A percentile compares a stretch with the other conserved stretches of the same genome.
These are phyloP conservation scores for Capsicum baccatum DNA, from an alignment of 257 asterid genomes.

Conservation along the genomic window DNA sequence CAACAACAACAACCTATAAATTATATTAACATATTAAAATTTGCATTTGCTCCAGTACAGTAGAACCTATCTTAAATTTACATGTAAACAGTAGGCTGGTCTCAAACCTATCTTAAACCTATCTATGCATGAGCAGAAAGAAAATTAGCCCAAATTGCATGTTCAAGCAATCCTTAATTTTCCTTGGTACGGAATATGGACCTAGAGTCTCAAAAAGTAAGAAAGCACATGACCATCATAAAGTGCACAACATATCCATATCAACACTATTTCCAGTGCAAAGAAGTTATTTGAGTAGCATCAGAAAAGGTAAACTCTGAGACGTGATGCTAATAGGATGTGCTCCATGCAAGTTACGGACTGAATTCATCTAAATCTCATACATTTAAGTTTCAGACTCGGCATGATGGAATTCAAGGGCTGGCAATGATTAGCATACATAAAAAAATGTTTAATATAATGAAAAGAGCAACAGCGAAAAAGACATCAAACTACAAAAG, in stretches of 20 bases:
- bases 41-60: neutral
- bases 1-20: neutral
- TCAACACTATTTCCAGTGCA: neutral
- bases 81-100: neutral
- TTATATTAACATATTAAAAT: neutral
- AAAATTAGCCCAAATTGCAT: neutral
- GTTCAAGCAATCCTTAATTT: neutral
- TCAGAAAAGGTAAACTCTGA: neutral
- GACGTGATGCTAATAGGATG: neutral
- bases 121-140: conserved; percentile 13
- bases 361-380: neutral
- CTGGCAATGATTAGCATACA: neutral
- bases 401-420: neutral
- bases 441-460: neutral
- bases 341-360: neutral
- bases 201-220: neutral
- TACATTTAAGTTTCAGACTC: neutral
- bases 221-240: neutral
- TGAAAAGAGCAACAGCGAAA: neutral
- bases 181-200: neutral
- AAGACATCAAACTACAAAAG: neutral
- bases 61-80: conserved; percentile 4
- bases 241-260: neutral
- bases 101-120: neutral
- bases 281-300: neutral